Base-by-base conservation (phyloP, 805 yeast species). In the Cyberlindnera mrakii region DNA sequence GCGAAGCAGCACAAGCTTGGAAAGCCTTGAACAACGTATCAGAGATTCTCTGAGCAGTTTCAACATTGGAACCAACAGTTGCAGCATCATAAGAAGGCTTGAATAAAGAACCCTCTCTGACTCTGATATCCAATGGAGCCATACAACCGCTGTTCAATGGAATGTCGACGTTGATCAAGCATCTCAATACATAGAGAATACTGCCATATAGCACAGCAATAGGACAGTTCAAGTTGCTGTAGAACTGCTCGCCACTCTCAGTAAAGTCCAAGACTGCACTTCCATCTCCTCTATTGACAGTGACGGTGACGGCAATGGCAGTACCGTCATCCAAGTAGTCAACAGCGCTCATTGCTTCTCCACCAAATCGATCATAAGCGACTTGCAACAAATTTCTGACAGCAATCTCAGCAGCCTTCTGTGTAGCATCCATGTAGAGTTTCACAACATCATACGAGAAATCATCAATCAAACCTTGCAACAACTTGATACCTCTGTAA, bases 1-100 rank as follows among this genome's bases (percentile, higher is more conserved):
- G 98, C 1, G 97, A 89, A 51, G 89, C 96, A 3, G 97, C 97
- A 68, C 88, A 84, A 4, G 89, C 88, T 47, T 76, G 73, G 61
- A 93, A 77, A 5, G 80, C 77, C 48, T 69, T 74, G 48, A 77
- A 63, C 44, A 76, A 62, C 30, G 71, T 75, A 54, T 75, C 80
- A 3, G 76, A 73, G 41, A 74, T 69, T 57, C 80, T 67, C 57
- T 77, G 82, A 1, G 79, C 70, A 9, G 80, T 72, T 55, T 74
- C 77, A 43, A 77, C 80, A 51, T 76, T 77, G 32, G 79, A 80
- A 64, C 66, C 44, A 37, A 65, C 63, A 14, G 75, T 77, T 39
- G 75, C 74, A 59, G 43, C 62, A 51, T 43, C 74, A 3, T 73
- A 75, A 32, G 61, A 57, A 36, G 71, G 71, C 40, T 64, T 65